These are phyloP conservation scores for Lumnitzera racemosa DNA, from an alignment of 345 rosid genomes.

Conservation along the genomic window DNA sequence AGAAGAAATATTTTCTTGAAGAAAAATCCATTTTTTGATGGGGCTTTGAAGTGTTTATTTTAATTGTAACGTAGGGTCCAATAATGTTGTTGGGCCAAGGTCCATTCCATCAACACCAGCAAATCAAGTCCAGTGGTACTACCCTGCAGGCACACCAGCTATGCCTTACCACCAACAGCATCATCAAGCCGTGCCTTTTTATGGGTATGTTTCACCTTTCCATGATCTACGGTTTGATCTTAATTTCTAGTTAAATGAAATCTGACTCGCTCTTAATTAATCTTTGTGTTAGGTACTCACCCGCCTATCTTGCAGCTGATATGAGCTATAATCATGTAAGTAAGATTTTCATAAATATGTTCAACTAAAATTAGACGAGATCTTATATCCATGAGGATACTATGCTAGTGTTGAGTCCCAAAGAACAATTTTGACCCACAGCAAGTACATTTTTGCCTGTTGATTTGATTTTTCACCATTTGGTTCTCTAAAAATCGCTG, in stretches of 20 bases:
- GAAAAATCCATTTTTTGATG: neutral
- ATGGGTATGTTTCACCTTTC: conserved; percentile 37
- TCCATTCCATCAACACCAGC: conserved; percentile 43
- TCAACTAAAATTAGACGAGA: too few relatives aligned
- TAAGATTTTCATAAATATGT: neutral
- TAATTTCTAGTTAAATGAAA: neutral
- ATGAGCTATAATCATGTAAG: conserved; percentile 68
- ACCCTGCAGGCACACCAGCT: conserved; percentile 46
- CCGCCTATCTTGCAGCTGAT: conserved; percentile 57
- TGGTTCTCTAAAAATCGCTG: neutral
- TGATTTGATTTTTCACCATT: neutral
- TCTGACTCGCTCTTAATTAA: neutral
- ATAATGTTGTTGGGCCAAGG: conserved; percentile 39
- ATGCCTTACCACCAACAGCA: conserved; percentile 47
- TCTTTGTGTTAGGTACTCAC: conserved; percentile 46
- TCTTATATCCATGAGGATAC: too few relatives aligned
- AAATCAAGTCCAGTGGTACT: conserved; percentile 79
- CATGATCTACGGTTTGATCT: neutral
- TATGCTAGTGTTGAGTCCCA: too few relatives aligned
- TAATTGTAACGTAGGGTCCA: too few relatives aligned
- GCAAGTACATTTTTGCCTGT: too few relatives aligned
- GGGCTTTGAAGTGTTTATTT: conserved; percentile 30
- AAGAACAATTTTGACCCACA: too few relatives aligned
- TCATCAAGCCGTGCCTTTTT: conserved; percentile 71
- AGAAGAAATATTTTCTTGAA: neutral